These are phyloP conservation scores for Apiotrichum porosum DNA, from an alignment of 1,284 basidiomycete species.

Conservation along the genomic window DNA sequence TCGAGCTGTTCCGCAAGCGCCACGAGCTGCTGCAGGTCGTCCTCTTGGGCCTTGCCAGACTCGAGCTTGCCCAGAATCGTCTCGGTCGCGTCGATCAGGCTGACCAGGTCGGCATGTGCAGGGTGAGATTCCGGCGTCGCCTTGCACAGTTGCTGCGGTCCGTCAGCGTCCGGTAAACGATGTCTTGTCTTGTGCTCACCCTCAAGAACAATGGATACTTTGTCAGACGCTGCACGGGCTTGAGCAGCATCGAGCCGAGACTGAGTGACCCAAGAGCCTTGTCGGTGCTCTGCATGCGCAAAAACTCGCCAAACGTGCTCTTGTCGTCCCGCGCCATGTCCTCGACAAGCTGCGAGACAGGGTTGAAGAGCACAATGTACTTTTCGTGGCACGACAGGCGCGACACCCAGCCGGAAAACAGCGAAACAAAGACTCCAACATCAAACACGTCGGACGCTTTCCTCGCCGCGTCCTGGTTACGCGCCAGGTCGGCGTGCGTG, in stretches of 20 bases:
- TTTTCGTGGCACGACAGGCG: constrained; percentile 75
- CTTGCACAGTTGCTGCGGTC: constrained; percentile 58
- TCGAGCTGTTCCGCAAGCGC: constrained; percentile 58
- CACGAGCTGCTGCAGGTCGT: constrained; percentile 70
- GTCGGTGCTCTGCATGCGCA: constrained; percentile 66
- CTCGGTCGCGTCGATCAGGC: constrained; percentile 63
- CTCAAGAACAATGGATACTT: constrained; percentile 69
- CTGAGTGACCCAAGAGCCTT: constrained; percentile 62
- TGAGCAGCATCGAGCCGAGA: constrained; percentile 63
- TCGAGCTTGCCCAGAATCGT: constrained; percentile 67
- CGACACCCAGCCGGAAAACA: constrained; percentile 59
- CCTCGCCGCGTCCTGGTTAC: constrained; percentile 53
- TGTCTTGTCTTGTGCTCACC: constrained; percentile 53
- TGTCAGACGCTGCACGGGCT: constrained; percentile 68
- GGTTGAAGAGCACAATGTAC: constrained; percentile 69
- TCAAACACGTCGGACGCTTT: constrained; percentile 33
- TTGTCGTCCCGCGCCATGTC: constrained; percentile 54
- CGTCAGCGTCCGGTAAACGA: constrained; percentile 4
- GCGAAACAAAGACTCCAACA: constrained; percentile 56
- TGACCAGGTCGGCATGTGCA: constrained; percentile 63
- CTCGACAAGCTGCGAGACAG: constrained; percentile 57
- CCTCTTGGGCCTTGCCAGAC: constrained; percentile 75
- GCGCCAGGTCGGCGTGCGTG: constrained; percentile 62
- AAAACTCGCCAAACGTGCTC: constrained; percentile 76
- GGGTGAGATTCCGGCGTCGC: constrained; percentile 64